Percentiles rank a stretch among this genome's conserved stretches.
phyloP scores from a whole-genome alignment of 2,329 filamentous ascomycete species.

The Fusarium bulbicola region DNA sequence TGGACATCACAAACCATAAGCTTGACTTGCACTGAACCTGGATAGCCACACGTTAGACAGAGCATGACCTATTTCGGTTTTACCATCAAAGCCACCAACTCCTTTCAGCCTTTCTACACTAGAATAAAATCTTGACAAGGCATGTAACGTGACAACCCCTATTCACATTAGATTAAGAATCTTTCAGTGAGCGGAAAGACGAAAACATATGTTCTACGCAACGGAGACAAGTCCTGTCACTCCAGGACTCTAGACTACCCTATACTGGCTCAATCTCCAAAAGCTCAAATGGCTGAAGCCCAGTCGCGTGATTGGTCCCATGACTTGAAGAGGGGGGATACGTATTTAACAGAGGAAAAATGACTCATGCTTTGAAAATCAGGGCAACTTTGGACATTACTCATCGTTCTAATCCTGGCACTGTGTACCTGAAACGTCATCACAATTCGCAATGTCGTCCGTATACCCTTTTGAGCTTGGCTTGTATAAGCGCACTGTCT shows the following conservation, averaged over 20 bases:
- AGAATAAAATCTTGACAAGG: accelerated
- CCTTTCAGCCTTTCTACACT: no score
- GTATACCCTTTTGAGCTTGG: slow-evolving; percentile 11
- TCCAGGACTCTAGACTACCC: not conserved
- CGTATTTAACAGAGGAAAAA: not conserved
- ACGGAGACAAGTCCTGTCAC: no score
- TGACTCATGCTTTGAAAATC: not conserved
- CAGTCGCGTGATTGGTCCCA: not conserved
- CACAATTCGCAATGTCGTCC: not conserved
- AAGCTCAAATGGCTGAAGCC: no score
- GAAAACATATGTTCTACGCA: no score
- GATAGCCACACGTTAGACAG: no score
- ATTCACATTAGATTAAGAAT: no score
- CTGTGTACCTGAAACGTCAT: not conserved
- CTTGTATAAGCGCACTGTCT: slow-evolving; percentile 7
- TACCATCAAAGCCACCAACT: no score
- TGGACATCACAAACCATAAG: accelerated
- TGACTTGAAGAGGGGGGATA: not conserved
- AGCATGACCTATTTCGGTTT: no score
- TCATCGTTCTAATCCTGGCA: no score
- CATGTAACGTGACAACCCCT: no score
- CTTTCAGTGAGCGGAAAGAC: accelerated
- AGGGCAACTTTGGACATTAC: not conserved
- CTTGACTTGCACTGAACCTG: not conserved
- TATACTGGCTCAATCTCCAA: accelerated